Conservation (phyloP, 352 stramenopile species). For the Thraustochytrium sp. region DNA sequence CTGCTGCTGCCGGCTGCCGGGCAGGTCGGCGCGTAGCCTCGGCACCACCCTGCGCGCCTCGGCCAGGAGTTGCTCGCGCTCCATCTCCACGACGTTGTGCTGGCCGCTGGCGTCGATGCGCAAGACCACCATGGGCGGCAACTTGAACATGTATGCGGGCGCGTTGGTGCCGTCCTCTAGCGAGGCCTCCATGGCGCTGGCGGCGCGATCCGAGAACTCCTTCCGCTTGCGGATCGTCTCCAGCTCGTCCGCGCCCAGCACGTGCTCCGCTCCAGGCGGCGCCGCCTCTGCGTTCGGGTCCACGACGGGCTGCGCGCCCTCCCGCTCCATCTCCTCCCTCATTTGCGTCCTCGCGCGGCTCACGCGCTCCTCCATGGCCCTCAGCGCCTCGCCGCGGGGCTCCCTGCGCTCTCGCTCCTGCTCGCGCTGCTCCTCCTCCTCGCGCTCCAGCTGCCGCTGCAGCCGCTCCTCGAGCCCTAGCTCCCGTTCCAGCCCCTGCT, state of each 20-base stretch:
- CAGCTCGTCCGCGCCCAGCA: neutral
- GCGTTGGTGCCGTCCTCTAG: neutral
- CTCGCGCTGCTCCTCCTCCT: no score
- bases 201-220: neutral
- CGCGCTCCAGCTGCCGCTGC: no score
- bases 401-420: no score
- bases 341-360: no score
- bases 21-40: neutral
- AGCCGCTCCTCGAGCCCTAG: neutral
- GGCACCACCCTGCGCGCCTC: conserved; percentile 17
- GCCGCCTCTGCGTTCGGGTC: no score
- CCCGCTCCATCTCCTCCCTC: no score
- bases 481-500: neutral
- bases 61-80: neutral
- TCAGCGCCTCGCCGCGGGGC: no score
- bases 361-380: no score
- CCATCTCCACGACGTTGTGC: neutral
- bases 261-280: no score
- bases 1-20: no score
- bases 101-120: neutral
- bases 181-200: neutral
- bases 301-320: no score
- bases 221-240: neutral
- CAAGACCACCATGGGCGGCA: neutral
- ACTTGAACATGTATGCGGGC: neutral